A percentile compares a stretch with the other conserved stretches of the same genome.
Evolutionary conservation across 345 rosid genomes (phyloP).

Genomic region (Rhodamnia argentea): DNA sequence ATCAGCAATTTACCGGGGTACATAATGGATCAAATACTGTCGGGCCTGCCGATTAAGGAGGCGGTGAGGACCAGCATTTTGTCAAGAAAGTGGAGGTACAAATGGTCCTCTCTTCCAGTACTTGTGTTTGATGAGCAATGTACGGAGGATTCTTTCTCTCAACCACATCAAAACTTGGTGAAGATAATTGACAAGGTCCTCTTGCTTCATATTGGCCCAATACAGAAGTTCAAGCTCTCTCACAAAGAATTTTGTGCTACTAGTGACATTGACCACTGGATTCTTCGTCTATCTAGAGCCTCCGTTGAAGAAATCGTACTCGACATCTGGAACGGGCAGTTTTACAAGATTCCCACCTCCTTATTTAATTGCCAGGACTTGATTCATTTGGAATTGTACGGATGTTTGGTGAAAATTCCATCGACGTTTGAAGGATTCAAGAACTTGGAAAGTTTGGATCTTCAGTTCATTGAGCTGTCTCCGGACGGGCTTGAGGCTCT

Average conservation of each 20-base stretch:
- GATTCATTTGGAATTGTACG: not conserved
- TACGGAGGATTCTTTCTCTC: not conserved
- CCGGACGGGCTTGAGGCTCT: too few species aligned
- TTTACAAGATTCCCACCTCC: not conserved
- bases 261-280: not conserved
- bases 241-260: not conserved
- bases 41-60: not conserved
- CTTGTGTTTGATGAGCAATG: not conserved
- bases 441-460: not conserved
- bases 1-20: not conserved
- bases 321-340: not conserved
- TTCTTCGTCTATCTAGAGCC: not conserved
- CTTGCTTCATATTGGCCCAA: not conserved
- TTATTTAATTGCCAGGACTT: not conserved
- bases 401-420: not conserved
- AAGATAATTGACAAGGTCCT: not conserved
- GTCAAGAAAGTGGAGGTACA: slow-evolving; percentile 1
- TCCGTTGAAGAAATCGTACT: not conserved
- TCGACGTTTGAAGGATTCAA: not conserved
- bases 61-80: slow-evolving; percentile 4
- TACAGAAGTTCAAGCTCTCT: not conserved
- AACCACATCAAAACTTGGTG: not conserved
- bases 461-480: not conserved
- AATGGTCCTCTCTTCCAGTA: not conserved
- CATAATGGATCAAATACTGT: not conserved